phyloP scores from a whole-genome alignment of 768 basidiomycete species.

The Leccinum disarticulatum region DNA sequence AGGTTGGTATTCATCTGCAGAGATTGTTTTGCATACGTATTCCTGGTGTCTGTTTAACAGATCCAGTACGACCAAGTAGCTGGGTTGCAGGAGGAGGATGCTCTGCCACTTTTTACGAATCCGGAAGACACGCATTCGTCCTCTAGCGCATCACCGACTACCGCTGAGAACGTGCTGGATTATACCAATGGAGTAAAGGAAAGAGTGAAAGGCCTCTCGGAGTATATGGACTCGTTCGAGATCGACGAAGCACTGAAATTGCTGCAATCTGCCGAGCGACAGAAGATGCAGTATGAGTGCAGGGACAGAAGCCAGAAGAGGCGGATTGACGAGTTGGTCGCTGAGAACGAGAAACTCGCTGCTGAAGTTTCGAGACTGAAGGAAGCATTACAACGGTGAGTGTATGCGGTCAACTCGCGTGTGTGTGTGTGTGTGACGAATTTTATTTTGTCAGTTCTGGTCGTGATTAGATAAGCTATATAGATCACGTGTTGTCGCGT shows the following conservation, averaged over 20 bases:
- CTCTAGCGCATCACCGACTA: slow-evolving; percentile 23
- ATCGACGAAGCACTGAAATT: slow-evolving; percentile 13
- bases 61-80: background rate
- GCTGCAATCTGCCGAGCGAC: slow-evolving; percentile 22
- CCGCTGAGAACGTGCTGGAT: slow-evolving; percentile 28
- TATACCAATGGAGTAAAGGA: slow-evolving; percentile 21
- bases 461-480: slow-evolving; percentile 25
- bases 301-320: slow-evolving; percentile 24
- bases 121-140: slow-evolving; percentile 13
- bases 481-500: slow-evolving; percentile 29
- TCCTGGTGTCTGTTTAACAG: background rate
- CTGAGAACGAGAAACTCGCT: slow-evolving; percentile 17
- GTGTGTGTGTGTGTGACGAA: too few relatives aligned
- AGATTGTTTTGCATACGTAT: background rate
- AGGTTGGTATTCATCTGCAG: slow-evolving; percentile 15
- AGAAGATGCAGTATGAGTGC: slow-evolving; percentile 24
- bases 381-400: slow-evolving; percentile 20
- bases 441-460: too few relatives aligned
- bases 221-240: slow-evolving; percentile 31
- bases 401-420: background rate
- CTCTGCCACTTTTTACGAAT: slow-evolving; percentile 20
- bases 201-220: slow-evolving; percentile 24
- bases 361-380: slow-evolving; percentile 18
- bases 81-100: slow-evolving; percentile 9
- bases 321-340: slow-evolving; percentile 21